Base-by-base conservation (phyloP, 2,329 filamentous ascomycete genomes). In the Colletotrichum spinosum region DNA sequence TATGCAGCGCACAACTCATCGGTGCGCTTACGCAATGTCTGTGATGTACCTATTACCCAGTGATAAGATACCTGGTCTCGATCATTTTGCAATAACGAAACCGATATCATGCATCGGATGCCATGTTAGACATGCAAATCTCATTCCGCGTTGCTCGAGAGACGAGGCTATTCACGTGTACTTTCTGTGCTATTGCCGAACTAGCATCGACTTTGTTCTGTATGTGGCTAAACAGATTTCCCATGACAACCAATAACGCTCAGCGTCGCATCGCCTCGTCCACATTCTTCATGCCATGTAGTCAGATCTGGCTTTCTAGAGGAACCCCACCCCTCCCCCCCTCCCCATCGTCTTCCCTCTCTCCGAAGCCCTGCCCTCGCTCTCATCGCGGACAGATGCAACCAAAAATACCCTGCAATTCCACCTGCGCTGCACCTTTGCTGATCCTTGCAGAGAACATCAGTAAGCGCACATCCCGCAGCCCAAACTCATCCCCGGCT, bases 401-500 rank as follows among this genome's bases (percentile, higher is more conserved):
- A 25, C 25, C 25, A 5, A 25, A 4, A 25, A 25, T 25, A 25
- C 25, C 25, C 25, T 25, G 25, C 25, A 25, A 4, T 25, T 25
- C 25, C 4, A 59, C 37, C 34, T 37, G 17, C 17, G 12, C 50
- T 33, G 50, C 44, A 46, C 44, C 17, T 44, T 13, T 60, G 57
- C 25, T 25, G 25, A 25, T 25, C 4, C 25, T 25, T 25, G 25
- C 25, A 25, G 25, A 25, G 25, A 25, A 25, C 25, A 25, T 4
- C 25, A 25, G 25, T 4, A 25, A 25, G 25, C 25, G 25, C 44
- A 37, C 44, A 54, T 64, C 49, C 56, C 55, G 37, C 58, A 52
- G 41, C 50, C 56, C 57, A 51, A 65, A 45, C 13, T 46, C 41
- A 60, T 51, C 38, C 56, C 55, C 45, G 35, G 62, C 37, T 35